These are phyloP conservation scores for Alternaria triticimaculans DNA, from an alignment of 2,329 filamentous ascomycete species.

Conservation along the genomic window DNA sequence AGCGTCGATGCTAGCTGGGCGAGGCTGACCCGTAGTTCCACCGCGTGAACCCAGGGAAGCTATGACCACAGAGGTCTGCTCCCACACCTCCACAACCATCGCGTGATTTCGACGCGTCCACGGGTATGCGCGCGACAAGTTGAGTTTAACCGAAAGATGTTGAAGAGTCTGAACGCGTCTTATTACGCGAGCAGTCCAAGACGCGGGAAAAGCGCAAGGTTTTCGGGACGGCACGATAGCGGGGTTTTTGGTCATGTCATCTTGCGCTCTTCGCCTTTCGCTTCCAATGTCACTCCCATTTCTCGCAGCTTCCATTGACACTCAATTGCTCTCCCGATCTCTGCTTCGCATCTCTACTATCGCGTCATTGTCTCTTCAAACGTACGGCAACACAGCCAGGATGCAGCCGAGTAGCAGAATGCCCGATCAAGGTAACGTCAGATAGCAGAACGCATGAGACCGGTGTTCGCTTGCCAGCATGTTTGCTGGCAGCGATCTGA, in stretches of 20 bases:
- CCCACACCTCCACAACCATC: not conserved
- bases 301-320: not conserved
- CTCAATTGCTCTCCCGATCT: not conserved
- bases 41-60: not conserved
- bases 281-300: not conserved
- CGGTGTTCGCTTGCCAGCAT: constrained; percentile 39
- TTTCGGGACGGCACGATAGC: constrained; percentile 4
- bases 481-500: constrained; percentile 50
- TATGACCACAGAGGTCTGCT: not conserved
- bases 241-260: not conserved
- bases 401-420: constrained; percentile 44
- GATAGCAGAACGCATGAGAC: constrained; percentile 46
- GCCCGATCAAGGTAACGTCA: constrained; percentile 48
- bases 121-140: not conserved
- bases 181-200: not conserved
- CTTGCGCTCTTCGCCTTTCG: not conserved
- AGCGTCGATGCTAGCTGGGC: not conserved
- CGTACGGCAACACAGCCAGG: constrained; percentile 39
- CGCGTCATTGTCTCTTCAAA: not conserved
- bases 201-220: constrained; percentile 5
- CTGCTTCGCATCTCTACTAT: not conserved
- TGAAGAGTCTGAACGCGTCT: not conserved
- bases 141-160: not conserved
- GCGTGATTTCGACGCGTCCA: not conserved
- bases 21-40: not conserved